These are phyloP conservation scores for Gracilaria vermiculophylla DNA, from an alignment of 23 red algal genomes.

Conservation along the genomic window DNA sequence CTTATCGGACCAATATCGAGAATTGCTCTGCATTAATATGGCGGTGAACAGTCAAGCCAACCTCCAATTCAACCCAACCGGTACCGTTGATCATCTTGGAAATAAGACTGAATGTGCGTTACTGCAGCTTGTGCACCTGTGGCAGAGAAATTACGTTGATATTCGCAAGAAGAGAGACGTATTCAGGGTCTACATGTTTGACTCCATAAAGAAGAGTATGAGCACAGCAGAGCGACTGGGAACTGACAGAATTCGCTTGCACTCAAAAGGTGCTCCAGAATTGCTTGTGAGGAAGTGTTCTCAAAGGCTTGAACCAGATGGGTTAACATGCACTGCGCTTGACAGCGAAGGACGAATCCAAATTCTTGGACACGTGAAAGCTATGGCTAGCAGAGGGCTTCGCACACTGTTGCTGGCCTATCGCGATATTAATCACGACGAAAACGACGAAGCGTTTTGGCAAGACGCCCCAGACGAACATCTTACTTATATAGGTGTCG, in stretches of 20 bases:
- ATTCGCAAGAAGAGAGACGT: conserved; percentile 43
- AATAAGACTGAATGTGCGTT: conserved; percentile 91
- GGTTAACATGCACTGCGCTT: conserved; percentile 20
- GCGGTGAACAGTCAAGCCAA: conserved; percentile 89
- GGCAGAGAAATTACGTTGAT: conserved; percentile 55
- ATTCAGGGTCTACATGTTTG: conserved; percentile 72
- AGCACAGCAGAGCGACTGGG: conserved; percentile 43
- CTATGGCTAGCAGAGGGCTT: conserved; percentile 62
- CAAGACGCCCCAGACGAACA: conserved; percentile 47
- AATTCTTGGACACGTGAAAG: conserved; percentile 31
- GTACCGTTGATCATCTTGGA: conserved; percentile 78
- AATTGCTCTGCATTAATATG: conserved; percentile 37
- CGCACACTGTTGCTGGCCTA: conserved; percentile 79
- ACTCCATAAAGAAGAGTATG: conserved; percentile 85
- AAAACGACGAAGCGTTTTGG: conserved; percentile 61
- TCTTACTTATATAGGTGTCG: conserved; percentile 76
- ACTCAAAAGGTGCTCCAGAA: conserved; percentile 90
- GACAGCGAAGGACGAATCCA: not conserved
- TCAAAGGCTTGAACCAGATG: conserved; percentile 41
- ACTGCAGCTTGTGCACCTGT: conserved; percentile 65
- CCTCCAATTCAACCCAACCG: conserved; percentile 44
- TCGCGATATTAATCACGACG: conserved; percentile 58
- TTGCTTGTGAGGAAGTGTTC: conserved; percentile 48
- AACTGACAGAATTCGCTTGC: conserved; percentile 25
- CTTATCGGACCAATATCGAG: conserved; percentile 44